Conservation (phyloP, 257 asterid species). For the Ballota nigra region DNA sequence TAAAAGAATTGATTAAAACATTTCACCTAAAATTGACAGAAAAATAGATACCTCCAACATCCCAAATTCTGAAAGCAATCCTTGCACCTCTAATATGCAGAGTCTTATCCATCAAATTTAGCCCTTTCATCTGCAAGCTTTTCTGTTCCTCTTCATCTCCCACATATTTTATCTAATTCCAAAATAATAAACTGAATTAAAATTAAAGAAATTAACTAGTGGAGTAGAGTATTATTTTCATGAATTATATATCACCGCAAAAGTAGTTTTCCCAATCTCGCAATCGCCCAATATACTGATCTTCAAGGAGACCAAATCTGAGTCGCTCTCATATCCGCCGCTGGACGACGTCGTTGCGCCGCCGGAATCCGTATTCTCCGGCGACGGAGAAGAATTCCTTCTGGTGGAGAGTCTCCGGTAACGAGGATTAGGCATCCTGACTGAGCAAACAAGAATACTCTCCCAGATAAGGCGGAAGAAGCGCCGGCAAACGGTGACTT, state of each 20-base stretch:
- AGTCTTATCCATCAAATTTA: constrained; percentile 75
- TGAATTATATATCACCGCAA: constrained; percentile 53
- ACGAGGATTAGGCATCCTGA: constrained; percentile 37
- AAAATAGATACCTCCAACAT: constrained; percentile 67
- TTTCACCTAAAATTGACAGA: constrained; percentile 21
- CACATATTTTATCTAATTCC: constrained; percentile 61
- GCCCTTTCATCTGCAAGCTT: constrained; percentile 72
- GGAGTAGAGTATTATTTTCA: neutral
- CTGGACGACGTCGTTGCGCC: constrained; percentile 30
- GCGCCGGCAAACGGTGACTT: constrained; percentile 46
- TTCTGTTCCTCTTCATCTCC: constrained; percentile 74
- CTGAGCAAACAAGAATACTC: constrained; percentile 58
- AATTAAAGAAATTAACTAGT: neutral
- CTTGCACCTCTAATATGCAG: constrained; percentile 65
- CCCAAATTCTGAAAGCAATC: constrained; percentile 85
- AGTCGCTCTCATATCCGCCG: constrained; percentile 47
- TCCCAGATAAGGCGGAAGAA: constrained; percentile 60
- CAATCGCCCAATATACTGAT: constrained; percentile 87
- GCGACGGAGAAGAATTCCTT: constrained; percentile 15
- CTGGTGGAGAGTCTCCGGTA: constrained; percentile 49
- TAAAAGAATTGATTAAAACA: neutral
- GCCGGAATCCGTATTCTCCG: constrained; percentile 23
- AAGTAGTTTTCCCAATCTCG: constrained; percentile 88
- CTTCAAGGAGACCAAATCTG: constrained; percentile 84
- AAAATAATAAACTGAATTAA: neutral